phyloP scores from a whole-genome alignment of 2,329 filamentous ascomycete species.

The Pleomassaria siparia region DNA sequence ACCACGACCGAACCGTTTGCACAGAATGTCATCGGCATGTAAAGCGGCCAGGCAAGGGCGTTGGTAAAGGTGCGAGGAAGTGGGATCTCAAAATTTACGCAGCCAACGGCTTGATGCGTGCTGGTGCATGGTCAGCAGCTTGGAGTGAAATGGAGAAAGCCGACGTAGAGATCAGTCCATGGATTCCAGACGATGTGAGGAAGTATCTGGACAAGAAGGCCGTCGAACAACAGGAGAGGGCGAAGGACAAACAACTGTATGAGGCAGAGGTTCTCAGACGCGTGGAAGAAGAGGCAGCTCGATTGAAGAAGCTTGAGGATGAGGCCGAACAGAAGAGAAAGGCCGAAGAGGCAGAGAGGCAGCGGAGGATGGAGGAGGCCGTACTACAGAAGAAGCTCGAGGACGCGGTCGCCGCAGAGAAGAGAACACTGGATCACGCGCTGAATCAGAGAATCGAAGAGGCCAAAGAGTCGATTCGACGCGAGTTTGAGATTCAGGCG shows the following conservation, averaged over 20 bases:
- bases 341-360: conserved; percentile 27
- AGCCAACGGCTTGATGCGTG: conserved; percentile 89
- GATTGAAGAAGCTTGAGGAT: conserved; percentile 29
- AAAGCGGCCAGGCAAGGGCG: conserved; percentile 37
- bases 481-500: conserved; percentile 34
- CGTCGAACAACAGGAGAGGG: conserved; percentile 45
- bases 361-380: conserved; percentile 30
- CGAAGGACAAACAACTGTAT: conserved; percentile 31
- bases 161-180: conserved; percentile 85
- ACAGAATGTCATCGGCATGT: conserved; percentile 50
- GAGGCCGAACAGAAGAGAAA: conserved; percentile 13
- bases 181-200: conserved; percentile 62
- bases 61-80: conserved; percentile 51
- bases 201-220: conserved; percentile 60
- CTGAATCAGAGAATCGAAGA: conserved; percentile 29
- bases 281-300: conserved; percentile 34
- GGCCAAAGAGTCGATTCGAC: conserved; percentile 35
- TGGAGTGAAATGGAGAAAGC: conserved; percentile 99
- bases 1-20: conserved; percentile 47
- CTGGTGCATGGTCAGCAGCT: conserved; percentile 87
- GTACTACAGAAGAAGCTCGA: conserved; percentile 23
- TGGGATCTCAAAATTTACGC: conserved; percentile 89
- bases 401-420: conserved; percentile 16
- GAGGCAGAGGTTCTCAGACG: conserved; percentile 34
- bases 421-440: conserved; percentile 1